Evolutionary conservation across 805 yeast genomes (phyloP), one percentile per base, ranked within the genome.

Genomic region (Lachancea meyersii): DNA sequence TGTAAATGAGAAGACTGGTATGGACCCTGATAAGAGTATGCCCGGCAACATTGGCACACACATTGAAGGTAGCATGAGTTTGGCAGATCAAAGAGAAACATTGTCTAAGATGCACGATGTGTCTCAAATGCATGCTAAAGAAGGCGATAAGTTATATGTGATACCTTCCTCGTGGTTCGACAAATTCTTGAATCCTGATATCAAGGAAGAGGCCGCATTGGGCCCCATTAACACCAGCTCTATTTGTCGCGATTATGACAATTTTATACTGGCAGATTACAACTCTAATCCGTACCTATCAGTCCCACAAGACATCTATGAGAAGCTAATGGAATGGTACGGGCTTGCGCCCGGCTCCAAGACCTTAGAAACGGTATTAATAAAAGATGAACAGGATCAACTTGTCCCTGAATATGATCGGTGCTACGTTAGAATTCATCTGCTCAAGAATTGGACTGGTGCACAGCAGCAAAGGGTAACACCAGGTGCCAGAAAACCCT

Each of bases 271-370:
- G 31, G 54, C 43, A 18, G 67, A 64, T 31, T 50, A 54, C 48
- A 21, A 38, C 24, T 38, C 48, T 17, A 37, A 51, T 38, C 63
- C 69, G 11, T 52, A 68, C 45, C 28, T 61, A 41, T 53, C 68
- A 0, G 60, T 81, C 0, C 63, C 76, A 0, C 72, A 71, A 5
- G 58, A 63, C 4, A 67, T 73, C 2, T 80, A 76, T 49, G 52
- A 65, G 2, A 54, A 65, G 45, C 57, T 82, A 8, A 59, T 56
- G 1, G 64, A 67, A 24, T 76, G 82, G 80, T 80, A 79, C 57
- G 84, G 83, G 0, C 39, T 75, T 18, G 54, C 60, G 1, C 69
- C 71, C 1, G 56, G 54, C 4, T 64, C 72, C 5, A 46, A 48
- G 5, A 67, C 73, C 0, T 58, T 72, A 1, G 47, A 50, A n/a